These are phyloP conservation scores for Backusella psychrophila DNA, from an alignment of 192 early-diverging fungal genomes.

Conservation along the genomic window DNA sequence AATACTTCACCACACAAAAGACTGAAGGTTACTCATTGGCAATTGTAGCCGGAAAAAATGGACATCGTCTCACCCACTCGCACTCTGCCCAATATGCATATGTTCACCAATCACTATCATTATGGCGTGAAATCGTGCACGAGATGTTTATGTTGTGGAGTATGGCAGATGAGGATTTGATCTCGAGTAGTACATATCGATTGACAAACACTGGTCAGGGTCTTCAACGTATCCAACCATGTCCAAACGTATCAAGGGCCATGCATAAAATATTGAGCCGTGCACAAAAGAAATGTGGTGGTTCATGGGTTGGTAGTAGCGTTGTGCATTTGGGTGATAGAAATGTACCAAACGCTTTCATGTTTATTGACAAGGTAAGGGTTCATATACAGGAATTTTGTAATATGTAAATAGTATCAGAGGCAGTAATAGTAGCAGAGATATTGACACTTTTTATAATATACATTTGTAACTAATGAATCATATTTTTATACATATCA, in stretches of 20 bases:
- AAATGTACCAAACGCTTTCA: constrained; percentile 97
- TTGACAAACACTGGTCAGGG: constrained; percentile 97
- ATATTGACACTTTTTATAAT: neutral
- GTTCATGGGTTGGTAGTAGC: constrained; percentile 91
- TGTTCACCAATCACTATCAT: constrained; percentile 87
- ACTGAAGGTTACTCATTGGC: constrained; percentile 77
- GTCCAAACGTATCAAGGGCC: constrained; percentile 73
- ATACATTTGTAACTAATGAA: neutral
- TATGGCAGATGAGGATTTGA: constrained; percentile 85
- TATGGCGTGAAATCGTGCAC: constrained; percentile 96
- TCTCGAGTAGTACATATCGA: constrained; percentile 68
- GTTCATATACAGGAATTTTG: neutral
- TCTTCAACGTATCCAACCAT: constrained; percentile 90
- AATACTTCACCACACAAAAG: constrained; percentile 67
- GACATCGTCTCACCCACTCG: constrained; percentile 89
- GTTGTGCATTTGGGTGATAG: constrained; percentile 97
- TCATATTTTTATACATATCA: neutral
- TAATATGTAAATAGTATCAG: constrained; percentile 4
- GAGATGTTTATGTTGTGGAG: constrained; percentile 98
- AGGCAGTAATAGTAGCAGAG: neutral
- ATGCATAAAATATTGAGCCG: constrained; percentile 91
- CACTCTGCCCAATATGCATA: constrained; percentile 93
- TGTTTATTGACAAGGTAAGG: constrained; percentile 90
- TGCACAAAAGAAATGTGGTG: constrained; percentile 73
- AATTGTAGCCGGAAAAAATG: constrained; percentile 77